Evolutionary conservation across 1,139 yeast species (phyloP).

Genomic region (Candida neerlandica): DNA sequence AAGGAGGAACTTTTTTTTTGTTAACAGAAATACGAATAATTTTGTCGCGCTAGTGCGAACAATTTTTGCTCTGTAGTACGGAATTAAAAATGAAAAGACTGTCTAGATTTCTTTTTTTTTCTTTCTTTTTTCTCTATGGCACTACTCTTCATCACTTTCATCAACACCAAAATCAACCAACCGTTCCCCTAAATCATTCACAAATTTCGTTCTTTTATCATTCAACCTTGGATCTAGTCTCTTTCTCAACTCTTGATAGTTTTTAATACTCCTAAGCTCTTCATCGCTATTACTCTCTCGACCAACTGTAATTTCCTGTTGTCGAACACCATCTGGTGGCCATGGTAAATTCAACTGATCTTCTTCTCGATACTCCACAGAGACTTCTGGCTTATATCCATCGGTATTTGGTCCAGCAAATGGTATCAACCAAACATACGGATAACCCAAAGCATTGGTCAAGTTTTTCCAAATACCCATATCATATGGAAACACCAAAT

Average conservation of each 20-base stretch:
- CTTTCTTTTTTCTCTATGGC: too few species aligned
- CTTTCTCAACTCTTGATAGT: slow-evolving; percentile 25
- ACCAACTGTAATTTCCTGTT: slow-evolving; percentile 30
- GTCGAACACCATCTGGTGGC: slow-evolving; percentile 85
- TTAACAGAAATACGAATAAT: too few species aligned
- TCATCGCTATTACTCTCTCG: slow-evolving; percentile 22
- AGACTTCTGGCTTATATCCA: slow-evolving; percentile 53
- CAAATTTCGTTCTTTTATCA: slow-evolving; percentile 58
- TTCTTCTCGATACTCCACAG: slow-evolving; percentile 52
- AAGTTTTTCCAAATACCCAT: slow-evolving; percentile 61
- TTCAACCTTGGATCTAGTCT: slow-evolving; percentile 29
- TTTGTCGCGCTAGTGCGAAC: too few species aligned
- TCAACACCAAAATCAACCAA: slow-evolving; percentile 89
- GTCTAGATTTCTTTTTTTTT: too few species aligned
- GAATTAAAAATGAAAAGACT: too few species aligned
- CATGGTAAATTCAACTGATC: slow-evolving; percentile 74
- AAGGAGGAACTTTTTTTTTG: too few species aligned
- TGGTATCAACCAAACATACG: slow-evolving; percentile 69
- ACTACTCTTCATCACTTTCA: slow-evolving; percentile 36
- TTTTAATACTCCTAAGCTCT: slow-evolving; percentile 20
- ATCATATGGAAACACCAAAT: slow-evolving; percentile 81
- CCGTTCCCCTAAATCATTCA: slow-evolving; percentile 78
- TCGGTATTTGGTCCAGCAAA: slow-evolving; percentile 54
- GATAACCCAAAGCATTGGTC: slow-evolving; percentile 53
- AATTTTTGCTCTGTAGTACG: too few species aligned